Evolutionary conservation across 1,284 basidiomycete species (phyloP), one percentile per base, ranked within the genome.

Genomic region (Rhodotorula sp.): DNA sequence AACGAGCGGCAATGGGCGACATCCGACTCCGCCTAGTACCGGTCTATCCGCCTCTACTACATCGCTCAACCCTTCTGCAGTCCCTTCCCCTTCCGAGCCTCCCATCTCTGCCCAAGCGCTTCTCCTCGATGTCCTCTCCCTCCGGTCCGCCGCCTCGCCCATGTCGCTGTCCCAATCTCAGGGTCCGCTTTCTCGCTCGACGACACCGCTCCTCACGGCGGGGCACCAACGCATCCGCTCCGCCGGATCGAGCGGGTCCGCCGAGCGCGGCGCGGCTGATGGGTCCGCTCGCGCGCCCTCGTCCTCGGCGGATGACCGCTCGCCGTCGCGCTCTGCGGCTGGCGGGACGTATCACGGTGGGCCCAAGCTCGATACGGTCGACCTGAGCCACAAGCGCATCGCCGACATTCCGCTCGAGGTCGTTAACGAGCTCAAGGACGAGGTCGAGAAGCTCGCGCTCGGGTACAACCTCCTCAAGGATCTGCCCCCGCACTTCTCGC

Each of bases 361-460:
- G 7, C 44, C 53, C 8, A 41, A 57, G 52, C 73, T 79, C 25
- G 87, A 87, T 66, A 95, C 93, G 9, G 84, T 97, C 67, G 89
- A 92, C 79, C 85, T 97, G 67, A 88, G 90, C 67, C 89, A 91
- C 80, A 87, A 89, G 81, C 86, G 86, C 54, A 84, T 97, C 52
- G 87, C 88, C 7, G 88, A 91, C 70, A 87, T 97, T 46, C 88
- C 88, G 25, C 87, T 88, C 74, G 85, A 86, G 54, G 90, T 89
- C 46, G 89, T 89, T 14, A 86, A 90, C 73, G 88, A 90, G 78
- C 86, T 97, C 16, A 88, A 87, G 61, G 85, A 86, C 71, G 81
- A 84, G 44, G 86, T 95, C 52, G 86, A 90, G 81, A 87, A 93
- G 91, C 91, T 99, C 68, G 90, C 97, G 4, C 84, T 99, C 41